phyloP scores from a whole-genome alignment of 257 asterid species.

The Echium plantagineum region DNA sequence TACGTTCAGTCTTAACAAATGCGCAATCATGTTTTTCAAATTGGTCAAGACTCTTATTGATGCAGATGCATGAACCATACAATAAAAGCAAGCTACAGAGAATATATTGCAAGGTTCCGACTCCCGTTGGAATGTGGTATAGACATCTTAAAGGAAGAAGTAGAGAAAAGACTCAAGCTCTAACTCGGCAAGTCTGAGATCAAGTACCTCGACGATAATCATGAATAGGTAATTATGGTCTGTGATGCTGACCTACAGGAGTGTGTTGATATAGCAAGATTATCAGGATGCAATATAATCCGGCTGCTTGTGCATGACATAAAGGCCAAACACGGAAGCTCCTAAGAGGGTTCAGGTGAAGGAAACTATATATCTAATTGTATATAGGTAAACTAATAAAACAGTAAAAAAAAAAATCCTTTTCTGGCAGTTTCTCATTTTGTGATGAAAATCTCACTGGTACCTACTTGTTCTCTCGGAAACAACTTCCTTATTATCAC shows the following conservation, averaged over 20 bases:
- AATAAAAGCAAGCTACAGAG: constrained; percentile 23
- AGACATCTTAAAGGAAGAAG: constrained; percentile 19
- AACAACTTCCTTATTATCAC: too few relatives aligned
- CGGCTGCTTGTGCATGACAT: too few relatives aligned
- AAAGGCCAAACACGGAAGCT: too few relatives aligned
- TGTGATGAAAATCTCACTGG: not conserved
- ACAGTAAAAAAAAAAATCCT: constrained; percentile 24
- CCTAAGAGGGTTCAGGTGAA: constrained; percentile 76
- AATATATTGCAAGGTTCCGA: constrained; percentile 18
- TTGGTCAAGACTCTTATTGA: too few relatives aligned
- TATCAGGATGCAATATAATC: too few relatives aligned
- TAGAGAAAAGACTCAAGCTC: constrained; percentile 11
- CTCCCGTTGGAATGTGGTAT: constrained; percentile 9
- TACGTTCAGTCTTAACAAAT: too few relatives aligned
- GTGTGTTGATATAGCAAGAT: too few relatives aligned
- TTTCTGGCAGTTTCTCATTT: not conserved
- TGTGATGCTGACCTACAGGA: too few relatives aligned
- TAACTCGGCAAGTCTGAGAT: constrained; percentile 24
- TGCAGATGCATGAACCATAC: constrained; percentile 26
- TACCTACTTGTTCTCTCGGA: not conserved
- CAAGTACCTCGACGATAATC: constrained; percentile 52
- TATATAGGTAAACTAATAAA: constrained; percentile 21
- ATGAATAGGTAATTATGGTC: constrained; percentile 52
- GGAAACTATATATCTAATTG: constrained; percentile 23
- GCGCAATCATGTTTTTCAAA: too few relatives aligned